These are phyloP conservation scores for Paramecium pentaurelia DNA, from an alignment of 73 alveolate species.

Conservation along the genomic window DNA sequence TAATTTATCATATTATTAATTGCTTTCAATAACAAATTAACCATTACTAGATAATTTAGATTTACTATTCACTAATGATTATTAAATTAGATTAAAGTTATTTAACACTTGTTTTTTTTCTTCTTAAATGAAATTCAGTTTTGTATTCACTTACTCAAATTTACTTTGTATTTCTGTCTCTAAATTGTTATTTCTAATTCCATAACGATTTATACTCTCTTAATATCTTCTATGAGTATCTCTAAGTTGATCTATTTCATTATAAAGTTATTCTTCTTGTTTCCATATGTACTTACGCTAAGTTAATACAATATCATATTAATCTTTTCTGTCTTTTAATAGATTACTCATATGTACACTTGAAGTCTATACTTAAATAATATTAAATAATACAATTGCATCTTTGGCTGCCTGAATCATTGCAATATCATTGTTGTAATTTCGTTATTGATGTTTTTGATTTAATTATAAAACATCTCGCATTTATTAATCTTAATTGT, in stretches of 20 bases:
- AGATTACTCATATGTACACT: neutral
- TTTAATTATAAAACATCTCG: neutral
- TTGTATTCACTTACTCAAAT: neutral
- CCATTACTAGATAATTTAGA: constrained; percentile 14
- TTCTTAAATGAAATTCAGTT: neutral
- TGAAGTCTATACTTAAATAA: neutral
- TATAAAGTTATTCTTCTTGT: neutral
- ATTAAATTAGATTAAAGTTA: neutral
- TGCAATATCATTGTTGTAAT: neutral
- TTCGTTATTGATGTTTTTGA: neutral
- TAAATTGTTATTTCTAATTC: neutral
- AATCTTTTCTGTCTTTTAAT: neutral
- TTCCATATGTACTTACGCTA: neutral
- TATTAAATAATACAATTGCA: neutral
- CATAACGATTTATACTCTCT: neutral
- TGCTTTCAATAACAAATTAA: neutral
- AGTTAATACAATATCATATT: constrained; percentile 22
- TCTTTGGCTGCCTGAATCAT: neutral
- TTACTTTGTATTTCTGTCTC: neutral
- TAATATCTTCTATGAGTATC: neutral
- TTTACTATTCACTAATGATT: neutral
- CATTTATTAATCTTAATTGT: neutral
- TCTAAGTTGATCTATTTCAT: neutral
- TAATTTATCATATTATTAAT: neutral
- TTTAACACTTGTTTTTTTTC: neutral